phyloP scores from a whole-genome alignment of 768 basidiomycete species.

The Phylloporus sp. region DNA sequence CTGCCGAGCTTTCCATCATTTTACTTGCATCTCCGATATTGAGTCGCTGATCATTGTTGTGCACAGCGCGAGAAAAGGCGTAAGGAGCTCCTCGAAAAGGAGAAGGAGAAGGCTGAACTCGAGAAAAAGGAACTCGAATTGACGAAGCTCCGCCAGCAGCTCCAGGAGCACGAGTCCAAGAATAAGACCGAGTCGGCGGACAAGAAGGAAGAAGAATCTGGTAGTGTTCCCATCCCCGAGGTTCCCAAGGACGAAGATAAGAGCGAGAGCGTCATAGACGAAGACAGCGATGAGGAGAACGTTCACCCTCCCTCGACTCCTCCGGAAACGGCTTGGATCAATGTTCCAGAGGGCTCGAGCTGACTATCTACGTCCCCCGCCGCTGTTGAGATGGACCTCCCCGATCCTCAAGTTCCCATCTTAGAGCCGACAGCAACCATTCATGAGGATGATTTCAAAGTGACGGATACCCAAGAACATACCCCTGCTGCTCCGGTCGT shows the following conservation, averaged over 20 bases:
- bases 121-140: constrained; percentile 64
- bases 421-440: constrained; percentile 27
- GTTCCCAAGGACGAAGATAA: constrained; percentile 27
- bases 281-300: constrained; percentile 43
- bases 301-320: constrained; percentile 31
- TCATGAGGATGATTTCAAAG: constrained; percentile 20
- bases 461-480: constrained; percentile 22
- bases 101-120: constrained; percentile 56
- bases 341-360: constrained; percentile 25
- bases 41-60: constrained; percentile 10
- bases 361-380: constrained; percentile 27
- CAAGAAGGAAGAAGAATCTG: constrained; percentile 39
- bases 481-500: constrained; percentile 16
- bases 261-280: constrained; percentile 33
- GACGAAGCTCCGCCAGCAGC: constrained; percentile 48
- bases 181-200: constrained; percentile 41
- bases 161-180: constrained; percentile 52
- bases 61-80: constrained; percentile 42
- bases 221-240: constrained; percentile 4
- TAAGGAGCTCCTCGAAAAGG: constrained; percentile 43
- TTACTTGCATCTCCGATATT: constrained; percentile 1
- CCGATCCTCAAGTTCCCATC: constrained; percentile 13
- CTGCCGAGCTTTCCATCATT: constrained; percentile 17
- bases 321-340: constrained; percentile 29
- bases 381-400: constrained; percentile 15